Base-by-base conservation (phyloP, 2,329 filamentous ascomycete genomes). In the Fusarium nurragi region DNA sequence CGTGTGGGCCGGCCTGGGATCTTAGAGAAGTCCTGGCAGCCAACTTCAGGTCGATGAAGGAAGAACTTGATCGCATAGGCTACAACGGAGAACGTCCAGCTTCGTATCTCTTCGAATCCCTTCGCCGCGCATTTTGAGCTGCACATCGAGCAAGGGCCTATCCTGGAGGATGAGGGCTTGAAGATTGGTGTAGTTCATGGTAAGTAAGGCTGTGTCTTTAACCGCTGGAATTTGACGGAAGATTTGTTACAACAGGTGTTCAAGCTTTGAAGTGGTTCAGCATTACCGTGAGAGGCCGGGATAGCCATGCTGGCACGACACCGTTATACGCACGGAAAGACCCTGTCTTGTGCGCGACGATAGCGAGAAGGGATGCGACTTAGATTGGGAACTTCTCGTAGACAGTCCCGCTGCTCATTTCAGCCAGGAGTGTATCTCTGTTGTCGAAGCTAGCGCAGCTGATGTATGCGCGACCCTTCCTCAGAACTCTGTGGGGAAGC, bases 71-170 rank as follows among this genome's bases (percentile, higher is more conserved):
- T 0, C 41, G 54, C 3, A 55, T 57, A 2, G 54, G 54, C 2
- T 55, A 57, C 18, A 39, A 25, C 3, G 54, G 54, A 0, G 54
- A 57, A 0, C 25, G 38, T 1, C 50, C 50, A 4, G 54, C 50
- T 10, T 55, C 54, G 2, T 47, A 55, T 2, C 32, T 12, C 6
- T 57, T 57, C 54, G 0, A 57, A 57, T 2, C 54, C 54, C 0
- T 57, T 57, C 1, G 54, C 54, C 0, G 54, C 54, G 3, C 54
- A 55, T n/a, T 57, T 57, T 3, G 54, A 57, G 21, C 82, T 95
- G 11, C 92, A 95, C 72, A 94, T 94, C 0, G 54, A 57, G 18
- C 54, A 57, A 3, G 54, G 54, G 0, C 54, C 54, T 0, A 57
- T 57, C 0, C 1, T 57, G 0, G 54, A 57, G 6, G 54, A 57